phyloP scores from a whole-genome alignment of 1,284 basidiomycete genomes.

The Chondrostereum purpureum region DNA sequence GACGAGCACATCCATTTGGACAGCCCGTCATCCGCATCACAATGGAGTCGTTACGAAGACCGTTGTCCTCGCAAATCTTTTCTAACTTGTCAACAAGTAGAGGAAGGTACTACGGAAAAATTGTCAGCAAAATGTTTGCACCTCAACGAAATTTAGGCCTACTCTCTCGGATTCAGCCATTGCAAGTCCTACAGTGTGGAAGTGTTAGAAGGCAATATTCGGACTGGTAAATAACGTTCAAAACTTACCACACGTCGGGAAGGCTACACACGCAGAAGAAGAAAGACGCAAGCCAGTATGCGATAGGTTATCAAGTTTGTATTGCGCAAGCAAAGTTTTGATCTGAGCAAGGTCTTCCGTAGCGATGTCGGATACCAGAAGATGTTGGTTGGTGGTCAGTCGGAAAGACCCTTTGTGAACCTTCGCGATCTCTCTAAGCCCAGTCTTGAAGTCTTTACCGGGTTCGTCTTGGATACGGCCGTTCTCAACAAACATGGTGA shows the following conservation, averaged over 20 bases:
- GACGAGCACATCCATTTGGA: constrained; percentile 90
- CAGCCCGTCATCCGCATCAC: constrained; percentile 98
- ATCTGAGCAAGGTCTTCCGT: constrained; percentile 70
- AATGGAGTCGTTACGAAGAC: constrained; percentile 88
- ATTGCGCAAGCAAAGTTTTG: constrained; percentile 77
- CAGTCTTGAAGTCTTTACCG: constrained; percentile 88
- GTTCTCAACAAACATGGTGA: constrained; percentile 95
- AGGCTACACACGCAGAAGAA: constrained; percentile 93
- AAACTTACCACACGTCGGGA: constrained; percentile 84
- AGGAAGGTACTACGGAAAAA: constrained; percentile 72
- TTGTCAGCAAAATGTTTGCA: constrained; percentile 8
- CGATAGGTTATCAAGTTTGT: constrained; percentile 87
- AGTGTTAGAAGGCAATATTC: constrained; percentile 1
- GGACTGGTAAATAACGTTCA: neutral
- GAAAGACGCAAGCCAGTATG: constrained; percentile 79
- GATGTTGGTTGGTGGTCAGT: constrained; percentile 92
- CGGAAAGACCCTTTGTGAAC: constrained; percentile 93
- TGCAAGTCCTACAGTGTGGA: constrained; percentile 55
- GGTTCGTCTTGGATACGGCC: constrained; percentile 94
- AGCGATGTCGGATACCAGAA: constrained; percentile 82
- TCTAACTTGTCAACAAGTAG: constrained; percentile 94
- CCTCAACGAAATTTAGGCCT: constrained; percentile 25
- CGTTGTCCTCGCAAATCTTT: constrained; percentile 89
- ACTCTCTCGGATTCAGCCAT: constrained; percentile 93
- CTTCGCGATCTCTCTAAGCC: constrained; percentile 87